Conservation (phyloP, 306 rosid genomes). For the Cotoneaster glaucophyllus region DNA sequence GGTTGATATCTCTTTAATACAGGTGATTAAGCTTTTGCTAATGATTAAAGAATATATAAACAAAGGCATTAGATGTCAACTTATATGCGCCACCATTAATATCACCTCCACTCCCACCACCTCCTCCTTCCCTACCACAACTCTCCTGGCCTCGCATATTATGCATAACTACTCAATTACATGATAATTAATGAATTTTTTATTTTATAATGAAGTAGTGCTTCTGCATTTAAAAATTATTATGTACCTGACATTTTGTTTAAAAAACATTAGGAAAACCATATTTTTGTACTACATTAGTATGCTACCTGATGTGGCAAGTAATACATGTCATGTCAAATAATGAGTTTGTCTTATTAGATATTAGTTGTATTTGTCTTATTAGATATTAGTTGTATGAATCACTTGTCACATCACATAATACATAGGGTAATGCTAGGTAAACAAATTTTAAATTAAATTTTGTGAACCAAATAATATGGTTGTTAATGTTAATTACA, state of each 20-base stretch:
- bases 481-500: too few relatives aligned
- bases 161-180: background rate
- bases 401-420: too few relatives aligned
- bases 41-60: background rate
- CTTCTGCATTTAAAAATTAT: background rate
- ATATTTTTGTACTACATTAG: too few relatives aligned
- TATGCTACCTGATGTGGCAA: too few relatives aligned
- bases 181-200: background rate
- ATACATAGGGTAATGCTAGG: too few relatives aligned
- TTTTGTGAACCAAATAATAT: too few relatives aligned
- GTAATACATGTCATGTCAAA: too few relatives aligned
- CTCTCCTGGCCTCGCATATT: constrained; percentile 17
- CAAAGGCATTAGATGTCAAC: constrained; percentile 20
- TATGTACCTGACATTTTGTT: background rate
- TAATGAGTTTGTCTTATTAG: too few relatives aligned
- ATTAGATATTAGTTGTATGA: too few relatives aligned
- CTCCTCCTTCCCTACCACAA: constrained; percentile 29
- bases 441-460: too few relatives aligned
- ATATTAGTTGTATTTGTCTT: too few relatives aligned
- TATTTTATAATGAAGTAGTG: background rate
- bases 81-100: constrained; percentile 39
- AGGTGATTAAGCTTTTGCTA: background rate
- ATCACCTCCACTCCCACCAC: constrained; percentile 34
- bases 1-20: background rate
- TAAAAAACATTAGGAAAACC: background rate